Conservation (phyloP, 192 early-diverging fungal genomes). For the Backusella morwellensis region DNA sequence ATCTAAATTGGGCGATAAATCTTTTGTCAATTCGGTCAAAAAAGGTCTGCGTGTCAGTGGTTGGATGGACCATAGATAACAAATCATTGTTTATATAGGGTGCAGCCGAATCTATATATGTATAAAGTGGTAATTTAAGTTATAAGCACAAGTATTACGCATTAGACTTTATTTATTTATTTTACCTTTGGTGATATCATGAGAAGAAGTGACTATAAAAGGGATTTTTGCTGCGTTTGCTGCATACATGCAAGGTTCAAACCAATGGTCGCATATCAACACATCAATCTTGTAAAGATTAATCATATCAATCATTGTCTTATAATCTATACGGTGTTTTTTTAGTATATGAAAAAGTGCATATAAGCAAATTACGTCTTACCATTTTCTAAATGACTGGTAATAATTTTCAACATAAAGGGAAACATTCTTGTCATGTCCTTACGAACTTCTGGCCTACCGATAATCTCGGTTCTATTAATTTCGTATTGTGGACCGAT, state of each 20-base stretch:
- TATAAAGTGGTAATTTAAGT: not conserved
- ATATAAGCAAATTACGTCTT: not conserved
- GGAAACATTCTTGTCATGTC: not conserved
- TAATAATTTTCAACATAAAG: not conserved
- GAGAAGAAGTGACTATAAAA: conserved; percentile 20
- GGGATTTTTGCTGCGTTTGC: conserved; percentile 16
- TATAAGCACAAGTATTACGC: not conserved
- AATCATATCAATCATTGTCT: not conserved
- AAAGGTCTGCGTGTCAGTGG: not conserved
- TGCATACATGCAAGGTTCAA: conserved; percentile 13
- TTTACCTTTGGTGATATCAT: conserved; percentile 9
- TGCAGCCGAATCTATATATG: not conserved
- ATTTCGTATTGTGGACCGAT: not conserved
- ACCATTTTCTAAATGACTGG: conserved; percentile 1
- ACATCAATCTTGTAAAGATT: not conserved
- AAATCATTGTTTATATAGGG: conserved; percentile 3
- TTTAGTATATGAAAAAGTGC: not conserved
- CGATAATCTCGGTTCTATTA: not conserved
- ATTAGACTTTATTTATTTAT: too few relatives aligned
- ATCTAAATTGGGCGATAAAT: not conserved
- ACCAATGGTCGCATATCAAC: conserved; percentile 23
- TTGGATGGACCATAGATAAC: not conserved
- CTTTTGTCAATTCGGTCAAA: not conserved
- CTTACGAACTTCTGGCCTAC: not conserved
- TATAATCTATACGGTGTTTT: not conserved